Percentiles rank a stretch among this genome's conserved stretches.
phyloP scores from a whole-genome alignment of 208 protist species.

The Balamuthia mandrillaris region DNA sequence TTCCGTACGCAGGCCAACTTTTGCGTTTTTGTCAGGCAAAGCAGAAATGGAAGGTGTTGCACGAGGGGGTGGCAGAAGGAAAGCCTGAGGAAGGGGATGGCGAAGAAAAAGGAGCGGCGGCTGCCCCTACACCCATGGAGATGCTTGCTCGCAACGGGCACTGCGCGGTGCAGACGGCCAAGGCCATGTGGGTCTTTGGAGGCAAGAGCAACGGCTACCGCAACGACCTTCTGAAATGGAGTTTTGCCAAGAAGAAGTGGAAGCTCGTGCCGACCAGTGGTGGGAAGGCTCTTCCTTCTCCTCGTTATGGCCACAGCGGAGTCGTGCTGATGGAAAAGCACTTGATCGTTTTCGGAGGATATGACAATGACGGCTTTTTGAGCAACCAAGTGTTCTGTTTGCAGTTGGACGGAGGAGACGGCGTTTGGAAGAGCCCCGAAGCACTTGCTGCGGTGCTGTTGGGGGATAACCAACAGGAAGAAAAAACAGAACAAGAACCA shows the following conservation, averaged over 20 bases:
- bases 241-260: background rate
- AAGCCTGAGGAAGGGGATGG: too few species aligned
- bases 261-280: background rate
- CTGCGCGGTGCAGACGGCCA: too few species aligned
- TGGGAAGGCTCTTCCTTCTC: background rate
- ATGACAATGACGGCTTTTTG: background rate
- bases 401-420: background rate
- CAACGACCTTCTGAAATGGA: background rate
- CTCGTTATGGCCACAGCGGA: background rate
- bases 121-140: too few species aligned
- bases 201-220: slow-evolving; percentile 28
- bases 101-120: too few species aligned
- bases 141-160: too few species aligned
- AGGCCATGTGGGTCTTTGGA: slow-evolving; percentile 5
- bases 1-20: too few species aligned
- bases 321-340: background rate
- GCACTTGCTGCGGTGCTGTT: too few species aligned
- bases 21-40: too few species aligned
- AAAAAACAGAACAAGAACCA: background rate
- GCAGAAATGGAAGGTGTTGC: too few species aligned
- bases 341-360: background rate
- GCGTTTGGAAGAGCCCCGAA: background rate
- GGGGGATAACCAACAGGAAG: background rate
- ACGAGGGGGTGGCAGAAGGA: too few species aligned
- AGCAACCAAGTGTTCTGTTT: background rate